These are phyloP conservation scores for Remersonia thermophila DNA, from an alignment of 2,329 filamentous ascomycete genomes.

Conservation along the genomic window DNA sequence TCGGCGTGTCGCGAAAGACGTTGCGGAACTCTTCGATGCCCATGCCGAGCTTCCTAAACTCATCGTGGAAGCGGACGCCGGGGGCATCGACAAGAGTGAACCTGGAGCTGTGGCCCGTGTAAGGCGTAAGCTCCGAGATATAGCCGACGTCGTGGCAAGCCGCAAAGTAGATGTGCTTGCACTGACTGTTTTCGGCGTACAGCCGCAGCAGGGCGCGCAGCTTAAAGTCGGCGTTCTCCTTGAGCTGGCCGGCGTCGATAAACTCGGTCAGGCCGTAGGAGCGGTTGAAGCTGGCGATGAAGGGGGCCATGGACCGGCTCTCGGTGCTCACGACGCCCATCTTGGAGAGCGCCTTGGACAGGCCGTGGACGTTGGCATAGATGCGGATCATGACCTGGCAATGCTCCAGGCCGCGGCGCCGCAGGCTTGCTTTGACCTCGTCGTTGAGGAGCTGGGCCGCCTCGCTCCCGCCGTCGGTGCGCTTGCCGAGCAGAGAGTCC, in stretches of 20 bases:
- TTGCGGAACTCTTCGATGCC: conserved; percentile 37
- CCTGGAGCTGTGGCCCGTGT: conserved; percentile 33
- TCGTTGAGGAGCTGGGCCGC: conserved; percentile 43
- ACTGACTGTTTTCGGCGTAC: conserved; percentile 46
- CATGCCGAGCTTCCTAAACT: conserved; percentile 40
- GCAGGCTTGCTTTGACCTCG: conserved; percentile 34
- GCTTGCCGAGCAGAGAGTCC: conserved; percentile 33
- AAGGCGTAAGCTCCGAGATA: conserved; percentile 41
- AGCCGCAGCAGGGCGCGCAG: conserved; percentile 37
- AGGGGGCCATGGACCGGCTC: conserved; percentile 42
- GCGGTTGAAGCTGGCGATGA: conserved; percentile 44
- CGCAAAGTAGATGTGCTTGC: conserved; percentile 52
- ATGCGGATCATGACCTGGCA: conserved; percentile 43
- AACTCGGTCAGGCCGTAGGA: conserved; percentile 48
- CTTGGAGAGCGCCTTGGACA: conserved; percentile 38
- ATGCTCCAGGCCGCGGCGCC: conserved; percentile 33
- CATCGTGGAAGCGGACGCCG: conserved; percentile 27
- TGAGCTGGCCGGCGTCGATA: conserved; percentile 47
- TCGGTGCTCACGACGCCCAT: conserved; percentile 39
- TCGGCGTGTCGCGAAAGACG: conserved; percentile 31
- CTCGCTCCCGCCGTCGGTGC: conserved; percentile 40
- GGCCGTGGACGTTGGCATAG: conserved; percentile 41
- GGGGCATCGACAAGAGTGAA: conserved; percentile 40
- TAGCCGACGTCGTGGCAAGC: conserved; percentile 50
- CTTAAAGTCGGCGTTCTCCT: conserved; percentile 49